phyloP scores from a whole-genome alignment of 345 rosid species.

The Camelina sativa region DNA sequence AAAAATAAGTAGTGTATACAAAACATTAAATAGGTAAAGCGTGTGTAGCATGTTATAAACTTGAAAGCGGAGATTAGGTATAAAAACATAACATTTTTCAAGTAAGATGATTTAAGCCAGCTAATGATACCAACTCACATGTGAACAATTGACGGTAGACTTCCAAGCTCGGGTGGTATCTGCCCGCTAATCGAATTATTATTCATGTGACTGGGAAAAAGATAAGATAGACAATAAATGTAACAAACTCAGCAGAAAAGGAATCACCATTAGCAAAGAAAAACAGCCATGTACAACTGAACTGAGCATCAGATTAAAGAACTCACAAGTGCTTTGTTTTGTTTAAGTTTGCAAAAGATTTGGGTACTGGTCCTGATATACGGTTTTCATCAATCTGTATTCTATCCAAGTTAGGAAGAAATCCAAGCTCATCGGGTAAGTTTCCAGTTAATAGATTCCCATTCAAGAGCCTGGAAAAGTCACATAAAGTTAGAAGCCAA shows the following conservation, averaged over 20 bases:
- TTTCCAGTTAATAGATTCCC: slow-evolving; percentile 84
- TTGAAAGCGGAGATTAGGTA: slow-evolving; percentile 8
- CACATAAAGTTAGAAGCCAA: slow-evolving; percentile 40
- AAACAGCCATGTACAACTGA: not conserved
- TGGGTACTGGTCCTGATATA: slow-evolving; percentile 83
- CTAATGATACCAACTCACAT: slow-evolving; percentile 63
- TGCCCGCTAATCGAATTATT: slow-evolving; percentile 95
- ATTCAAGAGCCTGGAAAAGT: slow-evolving; percentile 75
- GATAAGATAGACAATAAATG: slow-evolving; percentile 33
- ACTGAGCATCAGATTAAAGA: slow-evolving; percentile 15
- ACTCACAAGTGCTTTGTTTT: slow-evolving; percentile 93
- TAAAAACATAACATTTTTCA: slow-evolving; percentile 1
- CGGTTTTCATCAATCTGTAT: slow-evolving; percentile 92
- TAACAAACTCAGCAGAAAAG: slow-evolving; percentile 4
- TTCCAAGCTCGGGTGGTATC: slow-evolving; percentile 85
- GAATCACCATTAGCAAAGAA: not conserved
- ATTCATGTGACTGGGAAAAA: slow-evolving; percentile 86
- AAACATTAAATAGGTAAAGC: slow-evolving; percentile 14
- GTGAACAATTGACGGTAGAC: slow-evolving; percentile 82
- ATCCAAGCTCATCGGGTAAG: slow-evolving; percentile 88
- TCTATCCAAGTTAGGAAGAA: slow-evolving; percentile 83
- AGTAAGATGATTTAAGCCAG: slow-evolving; percentile 11
- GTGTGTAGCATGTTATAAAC: slow-evolving; percentile 15
- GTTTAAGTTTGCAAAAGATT: slow-evolving; percentile 79
- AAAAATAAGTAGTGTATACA: slow-evolving; percentile 9